These are phyloP conservation scores for Xylariaceae sp. DNA, from an alignment of 2,329 filamentous ascomycete species.

Conservation along the genomic window DNA sequence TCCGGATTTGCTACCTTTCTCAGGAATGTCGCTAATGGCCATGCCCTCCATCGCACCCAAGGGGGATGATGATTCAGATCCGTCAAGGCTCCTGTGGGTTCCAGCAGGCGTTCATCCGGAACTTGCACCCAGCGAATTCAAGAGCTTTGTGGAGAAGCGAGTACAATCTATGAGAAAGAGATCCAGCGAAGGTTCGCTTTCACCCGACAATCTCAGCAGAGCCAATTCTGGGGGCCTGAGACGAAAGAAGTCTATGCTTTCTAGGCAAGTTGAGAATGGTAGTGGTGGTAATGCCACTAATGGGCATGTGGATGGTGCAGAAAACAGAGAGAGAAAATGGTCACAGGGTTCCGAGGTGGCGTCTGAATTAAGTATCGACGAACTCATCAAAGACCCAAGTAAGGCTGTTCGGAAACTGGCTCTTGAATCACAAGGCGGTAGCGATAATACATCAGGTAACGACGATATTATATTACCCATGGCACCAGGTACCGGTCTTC, in stretches of 20 bases:
- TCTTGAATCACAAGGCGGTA: constrained; percentile 45
- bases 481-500: constrained; percentile 70
- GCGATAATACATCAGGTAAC: constrained; percentile 37
- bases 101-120: constrained; percentile 92
- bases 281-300: constrained; percentile 47
- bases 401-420: constrained; percentile 64
- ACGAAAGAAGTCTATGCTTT: constrained; percentile 94
- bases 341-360: constrained; percentile 51
- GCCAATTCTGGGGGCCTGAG: constrained; percentile 59
- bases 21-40: constrained; percentile 57
- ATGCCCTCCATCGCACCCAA: constrained; percentile 69
- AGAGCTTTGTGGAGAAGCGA: constrained; percentile 89
- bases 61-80: constrained; percentile 74
- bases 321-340: constrained; percentile 67
- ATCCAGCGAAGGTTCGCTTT: constrained; percentile 66
- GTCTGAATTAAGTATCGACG: constrained; percentile 67
- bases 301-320: constrained; percentile 78
- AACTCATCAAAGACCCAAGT: constrained; percentile 74
- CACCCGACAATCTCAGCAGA: constrained; percentile 49
- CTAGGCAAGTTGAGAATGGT: constrained; percentile 77
- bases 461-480: constrained; percentile 82
- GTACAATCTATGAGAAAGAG: constrained; percentile 83
- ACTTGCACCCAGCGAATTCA: constrained; percentile 91
- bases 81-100: constrained; percentile 89
- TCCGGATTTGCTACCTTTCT: constrained; percentile 71